A percentile compares a stretch with the other conserved stretches of the same genome.
phyloP scores from a whole-genome alignment of 345 rosid genomes.

The Eucalyptus rudis region DNA sequence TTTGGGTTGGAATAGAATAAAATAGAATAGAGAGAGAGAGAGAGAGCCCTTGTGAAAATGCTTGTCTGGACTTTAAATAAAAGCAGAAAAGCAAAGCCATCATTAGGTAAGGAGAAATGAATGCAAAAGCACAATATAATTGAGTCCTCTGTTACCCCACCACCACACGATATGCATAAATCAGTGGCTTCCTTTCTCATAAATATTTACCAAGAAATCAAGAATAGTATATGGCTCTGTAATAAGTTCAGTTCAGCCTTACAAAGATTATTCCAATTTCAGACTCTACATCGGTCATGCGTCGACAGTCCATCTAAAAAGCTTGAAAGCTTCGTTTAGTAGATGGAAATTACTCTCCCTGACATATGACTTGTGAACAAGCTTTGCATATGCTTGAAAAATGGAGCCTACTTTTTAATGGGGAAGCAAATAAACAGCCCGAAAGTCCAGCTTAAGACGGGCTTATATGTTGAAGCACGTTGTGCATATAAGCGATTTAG shows the following conservation, averaged over 20 bases:
- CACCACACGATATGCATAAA: background rate
- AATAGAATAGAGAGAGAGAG: background rate
- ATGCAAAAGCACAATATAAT: slow-evolving; percentile 51
- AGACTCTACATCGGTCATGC: background rate
- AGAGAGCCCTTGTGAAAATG: background rate
- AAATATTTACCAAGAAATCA: background rate
- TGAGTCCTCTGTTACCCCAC: slow-evolving; percentile 50
- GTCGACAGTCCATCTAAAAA: background rate
- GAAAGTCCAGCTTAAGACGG: background rate
- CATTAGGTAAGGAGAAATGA: slow-evolving; percentile 39
- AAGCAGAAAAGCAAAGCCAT: slow-evolving; percentile 19
- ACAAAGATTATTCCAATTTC: background rate
- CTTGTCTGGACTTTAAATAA: slow-evolving; percentile 5
- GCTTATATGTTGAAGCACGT: background rate
- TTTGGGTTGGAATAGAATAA: background rate
- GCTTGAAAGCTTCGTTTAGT: background rate
- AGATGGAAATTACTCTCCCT: background rate
- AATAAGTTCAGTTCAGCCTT: background rate
- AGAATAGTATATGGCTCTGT: background rate
- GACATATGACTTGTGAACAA: background rate
- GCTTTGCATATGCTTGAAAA: background rate
- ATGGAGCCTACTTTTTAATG: background rate
- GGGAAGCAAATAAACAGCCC: background rate
- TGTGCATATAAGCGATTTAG: background rate
- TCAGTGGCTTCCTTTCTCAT: background rate